Base-by-base conservation (phyloP, 2,329 filamentous ascomycete species). In the Colletotrichum incanum region DNA sequence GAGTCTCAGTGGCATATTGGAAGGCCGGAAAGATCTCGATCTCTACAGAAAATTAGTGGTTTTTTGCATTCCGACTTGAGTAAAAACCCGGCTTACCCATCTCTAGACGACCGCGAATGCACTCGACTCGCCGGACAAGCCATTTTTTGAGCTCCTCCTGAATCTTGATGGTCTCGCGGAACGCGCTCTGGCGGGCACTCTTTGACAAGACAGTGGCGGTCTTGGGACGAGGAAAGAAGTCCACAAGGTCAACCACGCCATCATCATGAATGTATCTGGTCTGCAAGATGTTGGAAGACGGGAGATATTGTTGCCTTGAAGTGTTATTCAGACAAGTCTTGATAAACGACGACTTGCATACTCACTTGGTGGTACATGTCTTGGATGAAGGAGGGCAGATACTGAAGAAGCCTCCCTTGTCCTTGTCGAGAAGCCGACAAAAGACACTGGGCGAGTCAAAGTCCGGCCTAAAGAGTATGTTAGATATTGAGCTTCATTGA, bases 401-500 rank as follows among this genome's bases (percentile, higher is more conserved):
- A 74, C 87, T 90, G 80, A 94, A 94, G 79, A 92, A 89, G 0
- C 93, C 93, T 31, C 93, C 93, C 78, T 92, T 94, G 76, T 93
- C 84, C 77, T 93, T 92, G 81, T 95, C 93, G 3, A 95, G 82
- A 20, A 95, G 85, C 50, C 93, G 89, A 77, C 92, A 94, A 79
- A 95, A 95, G 61, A 95, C 82, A 0, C 91, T 92, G 0, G 93
- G 93, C 7, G 93, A 94, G 80, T 95, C 93, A 78, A 95, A 95
- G 75, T 94, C 90, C 3, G 93, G 93, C 93, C 90, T 92, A 49
- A 6, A 63, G 26, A 18, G 26, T 5, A 23, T 11, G 52, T 56
- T 34, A 65, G 39, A 43, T 39, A 9, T 76, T 18, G 37, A 28
- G 60, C 6, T 63, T 41, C 45, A 6, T 11, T 20, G 12, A n/a